These are phyloP conservation scores for Phytophthora sp. DNA, from an alignment of 352 stramenopile species.

Conservation along the genomic window DNA sequence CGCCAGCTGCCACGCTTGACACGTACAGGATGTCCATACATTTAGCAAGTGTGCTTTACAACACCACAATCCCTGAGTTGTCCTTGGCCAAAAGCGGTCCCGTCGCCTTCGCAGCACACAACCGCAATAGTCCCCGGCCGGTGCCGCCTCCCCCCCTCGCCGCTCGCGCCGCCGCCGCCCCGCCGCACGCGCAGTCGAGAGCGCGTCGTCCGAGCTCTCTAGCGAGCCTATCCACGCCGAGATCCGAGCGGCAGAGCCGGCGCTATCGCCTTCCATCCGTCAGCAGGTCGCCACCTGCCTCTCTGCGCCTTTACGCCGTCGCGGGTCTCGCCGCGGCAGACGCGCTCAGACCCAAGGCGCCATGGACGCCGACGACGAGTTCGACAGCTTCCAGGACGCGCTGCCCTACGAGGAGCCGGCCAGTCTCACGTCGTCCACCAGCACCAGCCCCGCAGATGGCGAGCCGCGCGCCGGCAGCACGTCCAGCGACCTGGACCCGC, in stretches of 20 bases:
- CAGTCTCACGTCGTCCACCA: conserved; percentile 47
- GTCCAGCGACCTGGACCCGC: conserved; percentile 31
- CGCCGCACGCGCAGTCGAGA: conserved; percentile 4
- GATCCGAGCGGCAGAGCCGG: conserved; percentile 26
- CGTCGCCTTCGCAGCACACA: conserved; percentile 2
- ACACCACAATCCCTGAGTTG: conserved; percentile 33
- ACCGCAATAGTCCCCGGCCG: conserved; percentile 19
- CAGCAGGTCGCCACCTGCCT: conserved; percentile 7
- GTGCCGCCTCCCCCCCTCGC: conserved; percentile 2
- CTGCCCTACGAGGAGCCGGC: conserved; percentile 32
- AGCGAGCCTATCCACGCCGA: not conserved
- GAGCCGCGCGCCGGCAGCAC: conserved; percentile 23
- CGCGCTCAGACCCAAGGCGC: conserved; percentile 1
- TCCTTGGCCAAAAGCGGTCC: conserved; percentile 1
- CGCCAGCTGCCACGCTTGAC: conserved; percentile 30
- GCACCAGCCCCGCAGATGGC: conserved; percentile 38
- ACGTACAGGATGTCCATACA: conserved; percentile 26
- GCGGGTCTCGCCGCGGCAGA: not conserved
- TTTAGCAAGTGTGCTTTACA: conserved; percentile 27
- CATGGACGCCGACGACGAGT: conserved; percentile 41
- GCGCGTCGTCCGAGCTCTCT: conserved; percentile 3
- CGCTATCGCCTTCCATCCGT: conserved; percentile 7
- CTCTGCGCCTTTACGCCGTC: conserved; percentile 26
- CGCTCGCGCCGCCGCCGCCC: not conserved
- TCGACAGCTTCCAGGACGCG: conserved; percentile 29